Evolutionary conservation across 169 alveolate species (phyloP).

Genomic region (Plasmodium cynomolgi): DNA sequence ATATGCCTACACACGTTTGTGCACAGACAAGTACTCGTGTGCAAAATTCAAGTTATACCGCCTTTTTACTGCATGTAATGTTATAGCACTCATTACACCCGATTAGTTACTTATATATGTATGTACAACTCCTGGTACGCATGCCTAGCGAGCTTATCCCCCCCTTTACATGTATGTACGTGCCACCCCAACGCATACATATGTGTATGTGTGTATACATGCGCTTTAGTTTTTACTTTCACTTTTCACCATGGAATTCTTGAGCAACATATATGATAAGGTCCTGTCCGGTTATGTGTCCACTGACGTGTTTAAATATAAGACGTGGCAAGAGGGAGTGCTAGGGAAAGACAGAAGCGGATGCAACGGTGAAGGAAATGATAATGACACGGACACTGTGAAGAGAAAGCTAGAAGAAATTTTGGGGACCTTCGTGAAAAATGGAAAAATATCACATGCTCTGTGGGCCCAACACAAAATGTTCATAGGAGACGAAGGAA

Average conservation of each 20-base stretch:
- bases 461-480: slow-evolving; percentile 56
- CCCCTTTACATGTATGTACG: background rate
- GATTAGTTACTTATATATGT: background rate
- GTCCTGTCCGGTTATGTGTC: slow-evolving; percentile 72
- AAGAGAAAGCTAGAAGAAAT: slow-evolving; percentile 36
- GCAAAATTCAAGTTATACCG: slow-evolving; percentile 9
- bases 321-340: slow-evolving; percentile 50
- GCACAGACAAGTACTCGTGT: slow-evolving; percentile 10
- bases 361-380: background rate
- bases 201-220: background rate
- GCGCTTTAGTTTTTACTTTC: background rate
- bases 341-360: slow-evolving; percentile 31
- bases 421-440: slow-evolving; percentile 52
- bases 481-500: slow-evolving; percentile 73
- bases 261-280: slow-evolving; percentile 66
- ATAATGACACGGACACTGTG: background rate
- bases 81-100: background rate
- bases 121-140: background rate
- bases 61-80: background rate
- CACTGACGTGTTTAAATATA: slow-evolving; percentile 54
- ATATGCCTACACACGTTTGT: background rate
- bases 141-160: background rate
- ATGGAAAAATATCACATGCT: slow-evolving; percentile 64
- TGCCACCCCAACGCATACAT: slow-evolving; percentile 1
- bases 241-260: slow-evolving; percentile 51